Evolutionary conservation across 2,329 filamentous ascomycete genomes (phyloP), one percentile per base, ranked within the genome.

Genomic region (Tolypocladium endophyticum): DNA sequence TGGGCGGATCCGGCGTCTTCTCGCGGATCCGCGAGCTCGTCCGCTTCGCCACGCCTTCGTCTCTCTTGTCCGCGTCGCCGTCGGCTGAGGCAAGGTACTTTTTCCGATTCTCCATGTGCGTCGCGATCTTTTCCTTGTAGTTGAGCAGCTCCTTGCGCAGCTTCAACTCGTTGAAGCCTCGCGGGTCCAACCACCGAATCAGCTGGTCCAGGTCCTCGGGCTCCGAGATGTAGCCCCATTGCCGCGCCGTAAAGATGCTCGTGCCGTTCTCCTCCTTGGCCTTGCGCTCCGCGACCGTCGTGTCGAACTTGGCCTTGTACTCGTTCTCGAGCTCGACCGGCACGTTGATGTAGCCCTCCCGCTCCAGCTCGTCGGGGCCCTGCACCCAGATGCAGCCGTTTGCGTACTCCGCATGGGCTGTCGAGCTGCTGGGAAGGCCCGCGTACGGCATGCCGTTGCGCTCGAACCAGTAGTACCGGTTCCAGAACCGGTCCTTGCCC

Each of bases 401-500:
- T 47, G 93, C 92, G 70, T 97, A 99, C 11, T 84, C 87, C 28
- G 93, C 92, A 54, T 86, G 81, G 1, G 91, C 89, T 1, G 93
- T 97, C 20, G 92, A 97, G 72, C 91, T 96, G 64, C 83, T 85
- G 0, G 92, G 92, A 59, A 97, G 80, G 5, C 94, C 94, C 38
- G 83, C 91, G 68, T 93, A 96, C 0, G 94, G 94, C 92, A 97
- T 97, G 30, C 92, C 94, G 69, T 97, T 99, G 63, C 93, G 88
- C 75, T 99, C 94, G 72, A 97, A 97, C 93, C 94, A 99, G 79
- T 95, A 97, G 74, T 97, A 99, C 58, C 93, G 86, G 74, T 99
- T 97, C 86, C 93, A 96, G 79, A 96, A 99, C 53, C 94, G 86
- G 74, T 99, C 94, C 72, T 94, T 93, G 61, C 94, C 94, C 33